phyloP scores from a whole-genome alignment of 805 yeast genomes.

The Yamadazyma takamatsuzukensis region DNA sequence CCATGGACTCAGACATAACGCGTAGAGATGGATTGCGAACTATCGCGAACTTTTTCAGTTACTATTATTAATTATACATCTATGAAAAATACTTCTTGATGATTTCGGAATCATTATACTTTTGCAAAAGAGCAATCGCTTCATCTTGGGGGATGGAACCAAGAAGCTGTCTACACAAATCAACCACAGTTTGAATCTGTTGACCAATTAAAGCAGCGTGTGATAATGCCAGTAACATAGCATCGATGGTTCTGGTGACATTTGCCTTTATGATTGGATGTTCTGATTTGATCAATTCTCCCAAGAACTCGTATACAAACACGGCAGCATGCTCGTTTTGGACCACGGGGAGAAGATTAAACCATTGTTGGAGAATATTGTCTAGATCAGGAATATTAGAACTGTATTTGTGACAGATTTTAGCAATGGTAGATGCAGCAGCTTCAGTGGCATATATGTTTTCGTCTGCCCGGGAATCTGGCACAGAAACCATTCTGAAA shows the following conservation, averaged over 20 bases:
- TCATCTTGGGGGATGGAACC: slow-evolving; percentile 64
- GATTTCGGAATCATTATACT: slow-evolving; percentile 16
- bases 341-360: slow-evolving; percentile 73
- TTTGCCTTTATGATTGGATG: slow-evolving; percentile 55
- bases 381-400: slow-evolving; percentile 57
- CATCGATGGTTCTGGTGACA: slow-evolving; percentile 59
- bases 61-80: background rate
- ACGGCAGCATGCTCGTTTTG: slow-evolving; percentile 89
- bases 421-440: slow-evolving; percentile 78
- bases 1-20: too few species aligned
- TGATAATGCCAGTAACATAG: slow-evolving; percentile 71
- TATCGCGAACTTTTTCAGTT: too few species aligned
- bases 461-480: slow-evolving; percentile 84
- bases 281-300: slow-evolving; percentile 63
- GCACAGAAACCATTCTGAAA: slow-evolving; percentile 65
- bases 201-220: slow-evolving; percentile 65
- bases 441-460: slow-evolving; percentile 86
- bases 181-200: slow-evolving; percentile 63
- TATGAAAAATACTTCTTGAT: slow-evolving; percentile 11
- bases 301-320: slow-evolving; percentile 70
- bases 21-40: too few species aligned
- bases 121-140: slow-evolving; percentile 60
- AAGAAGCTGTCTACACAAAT: slow-evolving; percentile 60
- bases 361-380: slow-evolving; percentile 69
- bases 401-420: slow-evolving; percentile 68